Base-by-base conservation (phyloP, 768 basidiomycete species). In the Piloderma croceum region DNA sequence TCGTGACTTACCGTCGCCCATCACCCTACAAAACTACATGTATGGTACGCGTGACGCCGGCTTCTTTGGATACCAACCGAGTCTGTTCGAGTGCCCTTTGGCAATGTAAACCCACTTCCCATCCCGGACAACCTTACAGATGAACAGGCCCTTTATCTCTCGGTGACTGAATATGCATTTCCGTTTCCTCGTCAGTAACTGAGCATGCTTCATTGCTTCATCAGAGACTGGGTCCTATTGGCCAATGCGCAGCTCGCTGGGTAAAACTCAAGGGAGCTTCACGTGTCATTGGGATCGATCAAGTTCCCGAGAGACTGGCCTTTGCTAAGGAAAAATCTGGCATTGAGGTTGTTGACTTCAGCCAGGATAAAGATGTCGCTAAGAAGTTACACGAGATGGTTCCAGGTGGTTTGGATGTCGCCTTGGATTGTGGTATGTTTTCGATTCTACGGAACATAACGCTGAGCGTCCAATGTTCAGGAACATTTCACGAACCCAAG, bases 401-500 rank as follows among this genome's bases (percentile, higher is more conserved):
- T 13, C 76, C 79, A 2, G 67, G 72, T 1, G 86, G 84, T 4
- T 60, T 87, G 11, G 83, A 86, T 51, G 74, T 78, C 24, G 71
- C 72, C 27, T 59, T 79, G 24, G 79, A 83, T 51, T 75, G 71
- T 44, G 73, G n/a, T 42, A 17, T 11, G 13, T 17, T 34, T 39
- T 3, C 12, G 3, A 19, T 33, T 23, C 18, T 15, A 29, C 9
- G 15, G 27, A 9, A 9, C 27, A 9, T 9, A 29, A 29, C 15
- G 15, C 27, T 9, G 15, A 9, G 27, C 15, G 27, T 15, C 9
- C 21, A 5, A 19, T 24, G 20, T 31, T 12, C 29, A 69, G 73
- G 70, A 7, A 76, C 79, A 3, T 85, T 83, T 72, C 83, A 84
- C 53, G 73, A 83, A 49, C 81, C 82, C 15, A 83, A 86, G 64